These are phyloP conservation scores for Albatrellus ellisii DNA, from an alignment of 768 basidiomycete genomes.

Conservation along the genomic window DNA sequence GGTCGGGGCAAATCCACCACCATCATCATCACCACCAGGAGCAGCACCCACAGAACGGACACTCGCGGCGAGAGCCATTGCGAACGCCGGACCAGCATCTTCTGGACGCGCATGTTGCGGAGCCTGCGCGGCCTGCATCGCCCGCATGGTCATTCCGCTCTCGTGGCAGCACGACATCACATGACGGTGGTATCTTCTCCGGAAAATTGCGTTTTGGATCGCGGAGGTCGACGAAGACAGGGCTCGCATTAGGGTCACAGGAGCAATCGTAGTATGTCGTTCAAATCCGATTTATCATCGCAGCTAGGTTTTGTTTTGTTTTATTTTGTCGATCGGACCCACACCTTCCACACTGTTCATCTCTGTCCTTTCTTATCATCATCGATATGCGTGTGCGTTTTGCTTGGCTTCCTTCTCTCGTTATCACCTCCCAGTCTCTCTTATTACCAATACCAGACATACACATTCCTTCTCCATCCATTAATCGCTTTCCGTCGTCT, in stretches of 20 bases:
- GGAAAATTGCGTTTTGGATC: constrained; percentile 69
- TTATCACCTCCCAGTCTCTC: no score
- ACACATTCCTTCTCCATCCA: no score
- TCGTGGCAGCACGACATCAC: constrained; percentile 59
- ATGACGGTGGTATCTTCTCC: constrained; percentile 59
- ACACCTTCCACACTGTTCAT: no score
- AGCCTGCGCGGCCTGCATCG: constrained; percentile 49
- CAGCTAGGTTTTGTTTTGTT: neutral
- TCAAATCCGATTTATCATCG: neutral
- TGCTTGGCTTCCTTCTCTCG: no score
- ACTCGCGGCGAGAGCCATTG: constrained; percentile 17
- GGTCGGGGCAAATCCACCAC: constrained; percentile 23
- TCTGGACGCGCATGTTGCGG: constrained; percentile 35
- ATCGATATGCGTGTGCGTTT: no score
- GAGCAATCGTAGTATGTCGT: neutral
- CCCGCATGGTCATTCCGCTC: constrained; percentile 84
- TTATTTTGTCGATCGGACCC: neutral
- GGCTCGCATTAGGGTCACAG: neutral
- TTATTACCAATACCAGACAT: no score
- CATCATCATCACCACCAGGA: constrained; percentile 39
- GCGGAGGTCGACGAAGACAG: constrained; percentile 30
- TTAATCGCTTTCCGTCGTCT: no score
- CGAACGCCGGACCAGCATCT: constrained; percentile 31
- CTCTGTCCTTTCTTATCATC: no score
- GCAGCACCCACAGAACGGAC: constrained; percentile 4